phyloP scores from a whole-genome alignment of 2,329 filamentous ascomycete genomes.

The Didymella exigua region DNA sequence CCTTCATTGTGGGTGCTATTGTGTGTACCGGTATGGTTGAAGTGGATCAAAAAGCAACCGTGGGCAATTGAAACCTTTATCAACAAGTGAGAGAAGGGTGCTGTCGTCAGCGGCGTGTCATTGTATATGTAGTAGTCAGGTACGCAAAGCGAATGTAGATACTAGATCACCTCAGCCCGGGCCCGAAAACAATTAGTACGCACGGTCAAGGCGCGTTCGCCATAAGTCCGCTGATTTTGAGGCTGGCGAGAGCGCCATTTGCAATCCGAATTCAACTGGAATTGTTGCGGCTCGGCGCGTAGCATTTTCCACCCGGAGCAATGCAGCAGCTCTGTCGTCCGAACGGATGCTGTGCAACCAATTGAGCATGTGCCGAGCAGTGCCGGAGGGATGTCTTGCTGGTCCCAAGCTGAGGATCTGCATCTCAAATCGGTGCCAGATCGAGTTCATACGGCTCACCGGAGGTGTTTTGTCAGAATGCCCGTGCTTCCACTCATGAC shows the following conservation, averaged over 20 bases:
- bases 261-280: constrained; percentile 1
- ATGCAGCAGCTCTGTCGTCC: constrained; percentile 1
- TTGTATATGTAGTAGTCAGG: not conserved
- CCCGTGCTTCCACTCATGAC: not conserved
- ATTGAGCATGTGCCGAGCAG: constrained; percentile 7
- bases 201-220: not conserved
- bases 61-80: not conserved
- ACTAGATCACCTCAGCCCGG: not conserved
- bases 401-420: not conserved
- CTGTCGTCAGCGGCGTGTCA: constrained; percentile 6
- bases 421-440: constrained; percentile 5
- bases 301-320: not conserved
- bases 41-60: not conserved
- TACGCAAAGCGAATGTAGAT: not conserved
- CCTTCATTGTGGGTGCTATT: constrained; percentile 19
- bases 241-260: constrained; percentile 6
- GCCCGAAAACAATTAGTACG: constrained; percentile 3
- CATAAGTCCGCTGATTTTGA: not conserved
- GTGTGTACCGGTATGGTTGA: not conserved
- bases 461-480: constrained; percentile 1
- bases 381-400: constrained; percentile 3
- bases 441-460: not conserved
- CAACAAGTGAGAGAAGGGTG: not conserved
- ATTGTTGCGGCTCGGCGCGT: constrained; percentile 9
- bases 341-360: constrained; percentile 8